Base-by-base conservation (phyloP, 306 rosid genomes). In the Herpetospermum pedunculosum region DNA sequence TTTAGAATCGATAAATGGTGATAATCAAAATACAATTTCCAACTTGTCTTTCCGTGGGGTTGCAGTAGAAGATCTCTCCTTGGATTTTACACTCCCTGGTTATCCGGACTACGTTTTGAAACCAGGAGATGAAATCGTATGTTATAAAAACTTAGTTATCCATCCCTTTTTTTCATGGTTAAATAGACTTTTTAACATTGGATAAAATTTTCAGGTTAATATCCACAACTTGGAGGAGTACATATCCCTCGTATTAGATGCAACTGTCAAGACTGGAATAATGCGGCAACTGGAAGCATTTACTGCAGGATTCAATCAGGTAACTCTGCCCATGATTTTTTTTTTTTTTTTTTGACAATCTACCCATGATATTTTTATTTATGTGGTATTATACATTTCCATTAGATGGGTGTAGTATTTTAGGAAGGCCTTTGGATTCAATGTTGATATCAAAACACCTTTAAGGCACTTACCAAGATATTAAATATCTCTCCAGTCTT, bases 291-390 rank as follows among this genome's bases (percentile, higher is more conserved):
- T 92, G 75, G 99, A 95, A 80, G 97, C 96, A 59, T 95, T 95
- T 81, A 95, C 87, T 76, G 89, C 90, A 26, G 99, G 99, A 62
- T 95, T 95, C 75, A 95, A 92, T 87, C 97, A 95, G 97, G 99
- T 95, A 62, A 60, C 57, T 53, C n/a, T n/a, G n/a, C n/a, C n/a
- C n/a, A n/a, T n/a, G n/a, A n/a, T n/a, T n/a, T n/a, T n/a, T n/a
- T n/a, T n/a, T n/a, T n/a, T n/a, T n/a, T n/a, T n/a, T n/a, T n/a
- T n/a, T n/a, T n/a, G n/a, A n/a, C n/a, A n/a, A n/a, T n/a, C n/a
- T n/a, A n/a, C n/a, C n/a, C n/a, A 25, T 44, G 26, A 3, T 69
- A 26, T 43, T 26, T 23, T 38, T 65, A 21, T 40, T 65, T 69
- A 41, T 6, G 34, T 69, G 73, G 38, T 69, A 28, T 23, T 28